Evolutionary conservation across 345 rosid genomes (phyloP).

Genomic region (Hevea brasiliensis): DNA sequence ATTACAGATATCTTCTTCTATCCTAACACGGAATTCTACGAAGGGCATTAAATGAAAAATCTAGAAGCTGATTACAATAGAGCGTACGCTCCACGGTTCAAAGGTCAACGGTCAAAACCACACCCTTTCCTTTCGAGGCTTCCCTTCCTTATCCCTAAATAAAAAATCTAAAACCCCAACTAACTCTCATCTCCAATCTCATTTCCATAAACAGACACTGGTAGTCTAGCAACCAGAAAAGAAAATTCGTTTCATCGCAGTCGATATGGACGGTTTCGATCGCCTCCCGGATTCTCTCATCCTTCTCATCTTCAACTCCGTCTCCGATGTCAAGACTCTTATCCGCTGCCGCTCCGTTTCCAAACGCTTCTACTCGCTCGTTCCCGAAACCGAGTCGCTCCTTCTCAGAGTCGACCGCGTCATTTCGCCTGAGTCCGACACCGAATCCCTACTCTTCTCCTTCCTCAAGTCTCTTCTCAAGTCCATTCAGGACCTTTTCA

Average conservation of each 20-base stretch:
- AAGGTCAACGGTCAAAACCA: conserved; percentile 25
- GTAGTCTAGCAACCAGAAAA: no score
- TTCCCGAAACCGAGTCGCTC: conserved; percentile 43
- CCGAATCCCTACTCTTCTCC: conserved; percentile 28
- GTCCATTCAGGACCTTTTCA: conserved; percentile 27
- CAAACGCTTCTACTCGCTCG: conserved; percentile 50
- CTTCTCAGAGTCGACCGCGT: conserved; percentile 48
- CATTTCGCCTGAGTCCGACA: conserved; percentile 39
- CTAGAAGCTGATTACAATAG: no score
- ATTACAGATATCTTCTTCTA: no score
- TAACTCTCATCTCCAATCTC: background rate
- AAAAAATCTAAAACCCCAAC: background rate
- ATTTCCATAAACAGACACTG: background rate
- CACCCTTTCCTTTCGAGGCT: background rate
- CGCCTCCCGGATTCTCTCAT: conserved; percentile 47
- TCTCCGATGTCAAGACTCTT: conserved; percentile 48
- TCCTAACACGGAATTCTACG: no score
- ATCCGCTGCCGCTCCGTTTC: conserved; percentile 50
- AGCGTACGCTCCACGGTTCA: background rate
- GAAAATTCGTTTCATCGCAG: no score
- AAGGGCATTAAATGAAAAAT: no score
- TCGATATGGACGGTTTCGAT: conserved; percentile 48
- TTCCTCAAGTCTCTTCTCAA: conserved; percentile 31
- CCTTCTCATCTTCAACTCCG: conserved; percentile 43
- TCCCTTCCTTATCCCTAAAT: background rate